phyloP scores from a whole-genome alignment of 1,284 basidiomycete genomes.

The Pseudozyma flocculosa region DNA sequence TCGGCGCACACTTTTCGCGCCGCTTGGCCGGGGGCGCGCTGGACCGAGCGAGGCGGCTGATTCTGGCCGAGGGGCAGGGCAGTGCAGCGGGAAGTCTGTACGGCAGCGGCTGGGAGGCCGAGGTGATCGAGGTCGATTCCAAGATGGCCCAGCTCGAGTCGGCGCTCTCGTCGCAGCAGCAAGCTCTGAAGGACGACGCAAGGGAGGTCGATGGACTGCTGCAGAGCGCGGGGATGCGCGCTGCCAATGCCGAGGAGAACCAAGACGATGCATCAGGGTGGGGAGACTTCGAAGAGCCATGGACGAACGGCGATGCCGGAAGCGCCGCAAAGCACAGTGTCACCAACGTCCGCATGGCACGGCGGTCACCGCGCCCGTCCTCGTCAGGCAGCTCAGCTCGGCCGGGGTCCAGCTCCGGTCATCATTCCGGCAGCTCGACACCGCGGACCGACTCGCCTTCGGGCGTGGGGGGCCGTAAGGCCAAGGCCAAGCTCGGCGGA shows the following conservation, averaged over 20 bases:
- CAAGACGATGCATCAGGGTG: background rate
- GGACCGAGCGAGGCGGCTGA: background rate
- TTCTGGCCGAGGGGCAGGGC: conserved; percentile 4
- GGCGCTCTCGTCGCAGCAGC: background rate
- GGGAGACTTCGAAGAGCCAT: background rate
- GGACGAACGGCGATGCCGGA: no score
- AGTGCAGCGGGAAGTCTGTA: conserved; percentile 1
- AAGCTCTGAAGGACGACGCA: no score
- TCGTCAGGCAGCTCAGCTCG: background rate
- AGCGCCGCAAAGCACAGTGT: no score
- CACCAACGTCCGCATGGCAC: no score
- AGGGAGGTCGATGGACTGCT: no score
- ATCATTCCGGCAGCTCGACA: background rate
- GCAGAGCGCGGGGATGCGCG: background rate
- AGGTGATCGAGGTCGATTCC: background rate
- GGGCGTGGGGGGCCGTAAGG: conserved; percentile 8
- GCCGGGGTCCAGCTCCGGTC: background rate
- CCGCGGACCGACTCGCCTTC: conserved; percentile 4
- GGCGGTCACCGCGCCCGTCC: no score
- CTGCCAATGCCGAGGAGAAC: background rate
- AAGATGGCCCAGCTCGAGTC: no score
- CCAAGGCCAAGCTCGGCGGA: conserved; percentile 35
- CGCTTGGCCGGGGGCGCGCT: background rate
- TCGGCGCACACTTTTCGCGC: background rate
- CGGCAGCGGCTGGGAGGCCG: background rate